These are phyloP conservation scores for Lachnellula cervina DNA, from an alignment of 2,329 filamentous ascomycete species.

Conservation along the genomic window DNA sequence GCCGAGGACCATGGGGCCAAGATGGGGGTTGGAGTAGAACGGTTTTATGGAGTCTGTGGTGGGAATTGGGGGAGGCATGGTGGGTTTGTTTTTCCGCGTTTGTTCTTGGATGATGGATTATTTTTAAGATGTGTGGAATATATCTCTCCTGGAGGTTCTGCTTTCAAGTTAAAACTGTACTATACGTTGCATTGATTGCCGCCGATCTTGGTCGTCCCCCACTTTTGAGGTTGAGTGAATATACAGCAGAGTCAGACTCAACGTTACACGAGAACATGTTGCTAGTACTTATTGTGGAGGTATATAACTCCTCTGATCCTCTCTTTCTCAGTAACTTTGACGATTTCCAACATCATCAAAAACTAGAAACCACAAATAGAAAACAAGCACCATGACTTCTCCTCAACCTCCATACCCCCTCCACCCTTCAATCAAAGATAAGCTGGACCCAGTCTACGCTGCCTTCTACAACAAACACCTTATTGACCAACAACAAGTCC, in stretches of 20 bases:
- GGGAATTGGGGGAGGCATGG: not conserved
- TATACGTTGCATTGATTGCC: no score
- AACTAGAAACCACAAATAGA: not conserved
- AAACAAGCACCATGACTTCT: slow-evolving; percentile 15
- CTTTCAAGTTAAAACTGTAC: no score
- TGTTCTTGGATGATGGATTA: no score
- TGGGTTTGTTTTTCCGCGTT: not conserved
- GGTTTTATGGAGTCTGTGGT: not conserved
- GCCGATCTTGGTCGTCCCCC: no score
- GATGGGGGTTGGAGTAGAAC: not conserved
- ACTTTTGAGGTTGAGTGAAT: no score
- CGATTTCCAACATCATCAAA: not conserved
- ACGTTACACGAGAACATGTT: no score
- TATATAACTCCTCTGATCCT: no score
- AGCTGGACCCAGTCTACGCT: slow-evolving; percentile 23
- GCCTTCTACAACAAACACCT: slow-evolving; percentile 27
- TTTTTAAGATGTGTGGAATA: no score
- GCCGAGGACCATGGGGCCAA: not conserved
- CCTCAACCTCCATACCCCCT: slow-evolving; percentile 27
- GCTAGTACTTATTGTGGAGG: no score
- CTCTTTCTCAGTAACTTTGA: no score
- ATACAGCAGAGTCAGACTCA: no score
- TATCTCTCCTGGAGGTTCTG: no score
- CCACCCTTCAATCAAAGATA: slow-evolving; percentile 19
- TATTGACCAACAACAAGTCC: slow-evolving; percentile 39